A percentile compares a stretch with the other conserved stretches of the same genome.
phyloP scores from a whole-genome alignment of 306 rosid species.

The Lithocarpus polystachyus region DNA sequence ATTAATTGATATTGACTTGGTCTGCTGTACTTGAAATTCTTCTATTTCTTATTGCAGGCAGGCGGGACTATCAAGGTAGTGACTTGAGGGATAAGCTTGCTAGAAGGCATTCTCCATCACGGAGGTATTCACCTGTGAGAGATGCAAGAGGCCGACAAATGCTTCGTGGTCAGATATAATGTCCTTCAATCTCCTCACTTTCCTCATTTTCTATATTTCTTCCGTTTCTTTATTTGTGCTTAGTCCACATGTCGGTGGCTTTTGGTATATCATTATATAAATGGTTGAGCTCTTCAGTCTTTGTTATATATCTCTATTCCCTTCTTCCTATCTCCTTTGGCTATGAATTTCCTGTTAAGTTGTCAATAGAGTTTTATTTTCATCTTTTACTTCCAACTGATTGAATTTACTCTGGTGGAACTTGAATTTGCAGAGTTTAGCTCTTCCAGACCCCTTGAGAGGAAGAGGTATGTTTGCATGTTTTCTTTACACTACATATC shows the following conservation, averaged over 20 bases:
- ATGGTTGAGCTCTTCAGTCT: background rate
- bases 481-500: slow-evolving; percentile 1
- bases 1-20: slow-evolving; percentile 13
- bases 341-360: background rate
- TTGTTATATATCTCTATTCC: too few species aligned
- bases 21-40: slow-evolving; percentile 22
- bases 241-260: background rate
- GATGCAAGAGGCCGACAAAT: slow-evolving; percentile 57
- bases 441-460: slow-evolving; percentile 61
- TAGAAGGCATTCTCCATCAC: slow-evolving; percentile 59
- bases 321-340: background rate
- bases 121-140: slow-evolving; percentile 58
- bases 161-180: slow-evolving; percentile 50
- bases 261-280: background rate
- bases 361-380: background rate
- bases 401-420: slow-evolving; percentile 18
- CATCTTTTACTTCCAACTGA: background rate
- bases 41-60: slow-evolving; percentile 51
- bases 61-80: slow-evolving; percentile 55
- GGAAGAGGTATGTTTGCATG: slow-evolving; percentile 44
- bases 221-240: background rate
- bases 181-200: slow-evolving; percentile 21
- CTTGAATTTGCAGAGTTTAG: slow-evolving; percentile 63
- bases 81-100: slow-evolving; percentile 88
- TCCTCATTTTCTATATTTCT: slow-evolving; percentile 20